Base-by-base conservation (phyloP, 331 rosid species). In the Acacia pycnantha region DNA sequence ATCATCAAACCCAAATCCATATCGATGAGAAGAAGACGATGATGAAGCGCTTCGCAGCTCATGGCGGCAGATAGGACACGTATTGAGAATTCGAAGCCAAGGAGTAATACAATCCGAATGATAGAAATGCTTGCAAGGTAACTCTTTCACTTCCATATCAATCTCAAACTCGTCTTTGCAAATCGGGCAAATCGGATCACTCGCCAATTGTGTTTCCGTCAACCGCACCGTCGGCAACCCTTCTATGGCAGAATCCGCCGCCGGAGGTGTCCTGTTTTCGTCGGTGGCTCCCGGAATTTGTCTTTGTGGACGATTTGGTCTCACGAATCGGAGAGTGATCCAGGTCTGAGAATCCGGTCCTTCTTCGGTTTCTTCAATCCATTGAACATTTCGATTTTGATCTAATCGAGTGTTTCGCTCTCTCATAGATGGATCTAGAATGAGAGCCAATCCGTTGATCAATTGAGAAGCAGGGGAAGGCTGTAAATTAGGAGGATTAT, bases 1-100 rank as follows among this genome's bases (percentile, higher is more conserved):
- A 12, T 85, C 89, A 33, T 74, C 90, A 78, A 84, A 70, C 3
- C 76, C 50, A 77, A 81, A 80, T 0, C 80, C n/a, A 56, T 14
- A n/a, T 2, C 35, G 8, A 21, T 15, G 61, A 29, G 33, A 40
- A 53, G 68, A 15, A n/a, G 75, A 22, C 1, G 33, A 51, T 15
- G 82, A 58, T 12, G 66, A 51, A 31, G 31, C 29, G 5, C 29
- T 64, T 78, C 53, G 81, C 0, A 93, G 79, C 80, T 90, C 91
- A 31, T 86, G 74, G 61, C 97, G 97, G 54, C 98, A 95, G 14
- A 95, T 89, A 3, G 98, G 98, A 56, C 98, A 93, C 0, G 98
- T 85, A 24, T 88, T 95, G 65, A 88, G 97, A 40, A 88, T 64
- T 0, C 70, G 76, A 35, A 95, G 88, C 98, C 98, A 95, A 13